These are phyloP conservation scores for Chalciporus piperatus DNA, from an alignment of 768 basidiomycete genomes.

Conservation along the genomic window DNA sequence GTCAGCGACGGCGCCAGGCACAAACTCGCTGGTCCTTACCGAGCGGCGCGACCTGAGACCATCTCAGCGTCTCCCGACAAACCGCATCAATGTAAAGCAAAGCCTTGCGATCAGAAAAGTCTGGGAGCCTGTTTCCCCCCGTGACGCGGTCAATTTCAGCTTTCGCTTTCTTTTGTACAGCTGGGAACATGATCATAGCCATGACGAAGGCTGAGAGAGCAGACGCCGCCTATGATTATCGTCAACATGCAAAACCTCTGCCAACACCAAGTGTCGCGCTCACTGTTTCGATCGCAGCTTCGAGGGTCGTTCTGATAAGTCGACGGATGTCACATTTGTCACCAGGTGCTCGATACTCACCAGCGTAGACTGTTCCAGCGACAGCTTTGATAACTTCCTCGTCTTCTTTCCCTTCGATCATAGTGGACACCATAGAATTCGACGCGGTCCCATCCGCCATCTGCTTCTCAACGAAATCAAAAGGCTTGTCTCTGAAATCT, in stretches of 20 bases:
- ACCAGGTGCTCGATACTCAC: conserved; percentile 15
- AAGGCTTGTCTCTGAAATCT: conserved; percentile 15
- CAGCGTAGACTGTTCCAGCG: conserved; percentile 30
- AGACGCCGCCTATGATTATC: conserved; percentile 16
- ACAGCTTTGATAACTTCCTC: conserved; percentile 28
- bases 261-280: not conserved
- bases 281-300: conserved; percentile 25
- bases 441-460: conserved; percentile 18
- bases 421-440: conserved; percentile 19
- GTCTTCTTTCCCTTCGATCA: conserved; percentile 26
- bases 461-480: conserved; percentile 18
- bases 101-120: conserved; percentile 19
- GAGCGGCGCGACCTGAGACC: conserved; percentile 24
- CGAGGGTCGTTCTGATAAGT: not conserved
- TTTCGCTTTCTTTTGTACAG: conserved; percentile 24
- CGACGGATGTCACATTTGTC: not conserved
- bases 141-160: conserved; percentile 26
- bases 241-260: not conserved
- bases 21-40: conserved; percentile 4
- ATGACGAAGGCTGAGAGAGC: conserved; percentile 26
- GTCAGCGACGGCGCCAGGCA: too few relatives aligned
- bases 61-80: conserved; percentile 22
- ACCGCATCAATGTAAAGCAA: conserved; percentile 26
- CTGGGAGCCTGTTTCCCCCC: conserved; percentile 12
- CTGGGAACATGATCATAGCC: conserved; percentile 25